phyloP scores from a whole-genome alignment of 2,329 filamentous ascomycete genomes.

The Colletotrichum sp. region DNA sequence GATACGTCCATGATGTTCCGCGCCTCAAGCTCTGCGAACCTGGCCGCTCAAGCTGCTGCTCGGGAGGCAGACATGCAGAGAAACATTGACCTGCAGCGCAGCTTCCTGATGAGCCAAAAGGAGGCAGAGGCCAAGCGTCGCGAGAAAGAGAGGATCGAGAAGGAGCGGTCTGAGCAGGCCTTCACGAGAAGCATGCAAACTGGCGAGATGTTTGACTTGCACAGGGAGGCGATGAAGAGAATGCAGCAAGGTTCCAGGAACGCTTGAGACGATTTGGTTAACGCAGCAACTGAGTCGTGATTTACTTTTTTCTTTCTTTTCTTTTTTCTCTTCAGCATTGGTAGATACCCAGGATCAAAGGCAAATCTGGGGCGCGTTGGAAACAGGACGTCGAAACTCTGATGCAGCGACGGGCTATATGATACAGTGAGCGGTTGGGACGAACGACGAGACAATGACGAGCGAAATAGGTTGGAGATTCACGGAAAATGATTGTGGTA shows the following conservation, averaged over 20 bases:
- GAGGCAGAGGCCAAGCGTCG: slow-evolving; percentile 66
- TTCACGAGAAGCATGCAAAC: slow-evolving; percentile 80
- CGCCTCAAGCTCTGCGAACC: slow-evolving; percentile 31
- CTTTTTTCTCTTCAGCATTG: background rate
- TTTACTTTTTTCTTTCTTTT: background rate
- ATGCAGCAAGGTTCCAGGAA: slow-evolving; percentile 67
- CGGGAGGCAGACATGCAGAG: slow-evolving; percentile 48
- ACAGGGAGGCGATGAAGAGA: slow-evolving; percentile 78
- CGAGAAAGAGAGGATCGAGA: slow-evolving; percentile 62
- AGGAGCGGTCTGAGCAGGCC: slow-evolving; percentile 63
- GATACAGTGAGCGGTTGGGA: background rate
- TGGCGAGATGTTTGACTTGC: slow-evolving; percentile 75
- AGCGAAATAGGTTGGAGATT: background rate
- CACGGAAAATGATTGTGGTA: background rate
- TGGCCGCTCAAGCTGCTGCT: slow-evolving; percentile 24
- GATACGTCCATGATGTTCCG: slow-evolving; percentile 40
- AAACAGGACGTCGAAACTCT: slow-evolving; percentile 9
- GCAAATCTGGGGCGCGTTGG: background rate
- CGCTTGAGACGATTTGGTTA: background rate
- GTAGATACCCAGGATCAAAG: slow-evolving; percentile 16
- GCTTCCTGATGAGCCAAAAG: slow-evolving; percentile 63
- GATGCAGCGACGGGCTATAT: background rate
- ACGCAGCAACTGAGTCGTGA: background rate
- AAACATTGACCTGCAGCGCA: slow-evolving; percentile 60
- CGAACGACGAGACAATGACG: background rate